These are phyloP conservation scores for Cetradonia linearis DNA, from an alignment of 495 filamentous ascomycete genomes.

Conservation along the genomic window DNA sequence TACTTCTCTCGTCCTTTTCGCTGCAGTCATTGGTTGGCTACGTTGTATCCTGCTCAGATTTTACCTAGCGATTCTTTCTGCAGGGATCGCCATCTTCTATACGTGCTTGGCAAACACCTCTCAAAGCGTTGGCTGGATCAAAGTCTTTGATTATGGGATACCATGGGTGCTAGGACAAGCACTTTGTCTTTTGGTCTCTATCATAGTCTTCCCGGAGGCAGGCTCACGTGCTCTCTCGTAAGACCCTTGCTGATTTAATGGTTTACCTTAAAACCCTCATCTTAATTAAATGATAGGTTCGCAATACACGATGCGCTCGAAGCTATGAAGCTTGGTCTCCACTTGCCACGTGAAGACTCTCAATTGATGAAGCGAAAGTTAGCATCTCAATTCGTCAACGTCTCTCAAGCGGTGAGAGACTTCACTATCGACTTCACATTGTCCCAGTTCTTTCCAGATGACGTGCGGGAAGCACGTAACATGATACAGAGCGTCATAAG, in stretches of 20 bases:
- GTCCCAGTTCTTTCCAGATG: constrained; percentile 39
- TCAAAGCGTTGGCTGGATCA: constrained; percentile 33
- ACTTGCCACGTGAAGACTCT: constrained; percentile 33
- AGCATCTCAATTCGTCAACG: constrained; percentile 40
- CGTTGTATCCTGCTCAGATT: constrained; percentile 44
- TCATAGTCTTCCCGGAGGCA: constrained; percentile 40
- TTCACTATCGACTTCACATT: constrained; percentile 44
- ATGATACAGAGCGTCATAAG: constrained; percentile 44
- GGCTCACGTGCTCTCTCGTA: constrained; percentile 43
- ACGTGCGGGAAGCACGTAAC: constrained; percentile 40
- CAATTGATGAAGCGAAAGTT: constrained; percentile 32
- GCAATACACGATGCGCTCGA: constrained; percentile 29
- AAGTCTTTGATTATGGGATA: constrained; percentile 43
- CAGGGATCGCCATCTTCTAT: constrained; percentile 45
- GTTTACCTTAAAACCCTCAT: background rate
- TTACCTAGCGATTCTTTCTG: constrained; percentile 44
- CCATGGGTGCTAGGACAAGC: constrained; percentile 48
- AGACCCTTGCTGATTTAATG: constrained; percentile 6
- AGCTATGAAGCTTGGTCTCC: constrained; percentile 39
- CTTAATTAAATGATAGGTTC: constrained; percentile 19
- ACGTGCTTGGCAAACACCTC: constrained; percentile 41
- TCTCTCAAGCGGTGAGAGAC: constrained; percentile 46
- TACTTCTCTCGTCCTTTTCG: constrained; percentile 42
- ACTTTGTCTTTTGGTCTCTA: constrained; percentile 38
- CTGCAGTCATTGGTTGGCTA: constrained; percentile 39